phyloP scores from a whole-genome alignment of 345 rosid species.

The Mallotus nudiflorus region DNA sequence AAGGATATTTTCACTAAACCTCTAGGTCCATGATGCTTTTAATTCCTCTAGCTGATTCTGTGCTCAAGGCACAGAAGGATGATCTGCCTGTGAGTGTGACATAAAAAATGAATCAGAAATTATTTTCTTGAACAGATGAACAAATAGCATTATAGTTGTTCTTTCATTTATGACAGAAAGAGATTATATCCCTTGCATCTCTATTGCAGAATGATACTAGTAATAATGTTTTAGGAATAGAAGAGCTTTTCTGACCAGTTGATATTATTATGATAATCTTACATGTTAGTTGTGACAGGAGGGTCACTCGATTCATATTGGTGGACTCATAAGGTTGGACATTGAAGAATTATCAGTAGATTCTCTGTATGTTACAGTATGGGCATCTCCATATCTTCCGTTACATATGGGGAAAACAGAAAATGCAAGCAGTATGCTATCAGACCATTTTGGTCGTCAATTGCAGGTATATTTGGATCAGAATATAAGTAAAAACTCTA shows the following conservation, averaged over 20 bases:
- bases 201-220: neutral
- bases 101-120: no score
- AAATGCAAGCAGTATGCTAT: constrained; percentile 53
- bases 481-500: neutral
- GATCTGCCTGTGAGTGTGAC: neutral
- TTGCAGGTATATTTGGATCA: constrained; percentile 57
- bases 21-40: neutral
- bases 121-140: neutral
- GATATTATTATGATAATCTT: constrained; percentile 7
- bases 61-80: neutral
- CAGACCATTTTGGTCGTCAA: constrained; percentile 77
- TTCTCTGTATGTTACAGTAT: constrained; percentile 78
- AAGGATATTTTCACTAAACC: neutral
- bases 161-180: neutral
- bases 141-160: neutral
- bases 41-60: neutral
- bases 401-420: constrained; percentile 95
- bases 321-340: constrained; percentile 90
- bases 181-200: neutral
- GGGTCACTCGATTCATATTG: constrained; percentile 76
- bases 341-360: constrained; percentile 67
- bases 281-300: constrained; percentile 47
- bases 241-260: neutral
- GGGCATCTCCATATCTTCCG: constrained; percentile 90
- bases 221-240: neutral